These are phyloP conservation scores for Coniosporium tulheliwenetii DNA, from an alignment of 2,329 filamentous ascomycete species.

Conservation along the genomic window DNA sequence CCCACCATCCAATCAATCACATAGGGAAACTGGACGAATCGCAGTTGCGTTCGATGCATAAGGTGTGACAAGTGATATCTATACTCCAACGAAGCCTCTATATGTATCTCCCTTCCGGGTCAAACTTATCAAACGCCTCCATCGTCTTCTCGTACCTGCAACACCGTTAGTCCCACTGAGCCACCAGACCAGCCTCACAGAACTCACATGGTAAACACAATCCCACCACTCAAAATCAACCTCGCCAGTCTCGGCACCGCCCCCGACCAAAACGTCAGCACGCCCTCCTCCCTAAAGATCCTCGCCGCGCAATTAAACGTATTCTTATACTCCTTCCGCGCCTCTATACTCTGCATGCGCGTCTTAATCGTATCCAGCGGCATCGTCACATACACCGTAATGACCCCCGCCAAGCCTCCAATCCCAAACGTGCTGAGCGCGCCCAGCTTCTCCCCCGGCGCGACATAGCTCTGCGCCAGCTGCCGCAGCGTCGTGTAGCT, in stretches of 20 bases:
- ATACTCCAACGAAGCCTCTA: conserved; percentile 17
- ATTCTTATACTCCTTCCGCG: conserved; percentile 67
- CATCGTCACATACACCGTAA: conserved; percentile 65
- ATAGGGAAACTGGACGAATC: no score
- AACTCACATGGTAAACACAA: conserved; percentile 82
- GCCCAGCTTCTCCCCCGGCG: conserved; percentile 88
- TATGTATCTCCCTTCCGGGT: conserved; percentile 74
- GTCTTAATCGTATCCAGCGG: conserved; percentile 92
- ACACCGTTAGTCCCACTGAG: neutral
- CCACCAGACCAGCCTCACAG: neutral
- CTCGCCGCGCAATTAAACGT: conserved; percentile 66
- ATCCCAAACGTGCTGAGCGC: conserved; percentile 78
- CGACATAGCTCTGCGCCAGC: conserved; percentile 78
- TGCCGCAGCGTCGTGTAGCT: conserved; percentile 85
- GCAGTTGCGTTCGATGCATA: no score
- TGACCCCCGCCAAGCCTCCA: conserved; percentile 73
- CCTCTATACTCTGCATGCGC: conserved; percentile 91
- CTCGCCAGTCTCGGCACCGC: conserved; percentile 73
- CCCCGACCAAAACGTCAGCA: conserved; percentile 88
- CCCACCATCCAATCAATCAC: no score
- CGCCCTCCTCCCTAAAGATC: conserved; percentile 78
- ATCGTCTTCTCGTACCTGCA: conserved; percentile 81
- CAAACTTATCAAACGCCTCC: conserved; percentile 63
- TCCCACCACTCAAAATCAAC: conserved; percentile 80
- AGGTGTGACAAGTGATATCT: no score